Conservation (phyloP, 495 filamentous ascomycete genomes). For the Penicillium bialowiezense region DNA sequence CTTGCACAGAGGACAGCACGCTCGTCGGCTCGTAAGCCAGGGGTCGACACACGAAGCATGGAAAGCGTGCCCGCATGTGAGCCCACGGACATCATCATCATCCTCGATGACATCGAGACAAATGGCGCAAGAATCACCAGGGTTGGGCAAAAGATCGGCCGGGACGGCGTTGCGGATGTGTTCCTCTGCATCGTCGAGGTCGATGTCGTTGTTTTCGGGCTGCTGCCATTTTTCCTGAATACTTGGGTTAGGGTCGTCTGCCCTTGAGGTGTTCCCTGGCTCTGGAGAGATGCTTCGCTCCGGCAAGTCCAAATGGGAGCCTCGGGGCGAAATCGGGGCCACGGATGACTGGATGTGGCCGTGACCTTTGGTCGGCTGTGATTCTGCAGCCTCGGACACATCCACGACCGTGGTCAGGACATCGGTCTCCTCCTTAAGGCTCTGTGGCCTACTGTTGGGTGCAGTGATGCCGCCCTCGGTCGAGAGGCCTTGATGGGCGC, state of each 20-base stretch:
- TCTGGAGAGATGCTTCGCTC: constrained; percentile 19
- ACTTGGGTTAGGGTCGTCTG: background rate
- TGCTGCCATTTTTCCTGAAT: constrained; percentile 5
- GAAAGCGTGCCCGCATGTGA: constrained; percentile 95
- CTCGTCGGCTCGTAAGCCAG: constrained; percentile 88
- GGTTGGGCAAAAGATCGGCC: constrained; percentile 75
- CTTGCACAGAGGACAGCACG: constrained; percentile 97
- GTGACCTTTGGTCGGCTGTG: constrained; percentile 9
- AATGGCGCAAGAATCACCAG: constrained; percentile 96
- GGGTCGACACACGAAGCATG: constrained; percentile 93
- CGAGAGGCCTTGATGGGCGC: constrained; percentile 79
- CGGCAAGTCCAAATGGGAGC: constrained; percentile 6
- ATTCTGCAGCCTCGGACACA: constrained; percentile 7
- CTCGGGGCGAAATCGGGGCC: constrained; percentile 13
- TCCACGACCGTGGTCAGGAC: constrained; percentile 10
- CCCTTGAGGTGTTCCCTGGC: background rate
- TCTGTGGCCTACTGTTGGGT: constrained; percentile 44
- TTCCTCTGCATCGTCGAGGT: constrained; percentile 70
- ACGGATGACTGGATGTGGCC: constrained; percentile 12
- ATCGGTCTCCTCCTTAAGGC: constrained; percentile 19
- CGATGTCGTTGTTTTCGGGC: constrained; percentile 2
- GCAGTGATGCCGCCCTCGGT: constrained; percentile 81
- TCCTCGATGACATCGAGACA: constrained; percentile 93
- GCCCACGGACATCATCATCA: constrained; percentile 89
- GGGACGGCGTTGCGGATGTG: constrained; percentile 80